Conservation (phyloP, 495 filamentous ascomycete species). For the Hypoxylon cercidicola region DNA sequence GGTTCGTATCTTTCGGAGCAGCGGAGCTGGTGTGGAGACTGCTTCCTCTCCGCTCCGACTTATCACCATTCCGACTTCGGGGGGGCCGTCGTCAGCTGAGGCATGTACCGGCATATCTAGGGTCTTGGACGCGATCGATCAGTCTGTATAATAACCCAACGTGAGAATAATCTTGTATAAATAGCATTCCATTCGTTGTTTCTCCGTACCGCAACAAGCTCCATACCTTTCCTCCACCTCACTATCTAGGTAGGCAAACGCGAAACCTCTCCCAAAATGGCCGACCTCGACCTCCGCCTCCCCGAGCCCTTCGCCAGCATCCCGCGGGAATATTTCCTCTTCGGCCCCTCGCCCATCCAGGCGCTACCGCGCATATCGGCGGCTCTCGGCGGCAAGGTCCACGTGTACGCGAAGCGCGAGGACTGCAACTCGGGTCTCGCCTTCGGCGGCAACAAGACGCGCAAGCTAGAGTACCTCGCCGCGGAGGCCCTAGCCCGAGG, state of each 20-base stretch:
- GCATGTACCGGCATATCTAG: no score
- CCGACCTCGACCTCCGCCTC: conserved; percentile 49
- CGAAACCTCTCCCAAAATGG: conserved; percentile 39
- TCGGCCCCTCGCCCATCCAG: conserved; percentile 70
- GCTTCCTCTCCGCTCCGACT: no score
- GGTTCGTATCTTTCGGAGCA: no score
- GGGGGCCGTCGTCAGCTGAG: no score
- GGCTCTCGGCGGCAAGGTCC: conserved; percentile 63
- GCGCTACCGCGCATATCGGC: conserved; percentile 66
- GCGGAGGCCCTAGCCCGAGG: conserved; percentile 65
- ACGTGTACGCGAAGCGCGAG: conserved; percentile 71
- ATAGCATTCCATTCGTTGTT: no score
- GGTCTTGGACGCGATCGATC: no score
- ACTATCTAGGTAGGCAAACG: no score
- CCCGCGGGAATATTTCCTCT: conserved; percentile 63
- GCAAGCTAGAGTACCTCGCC: conserved; percentile 72
- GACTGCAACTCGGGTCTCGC: conserved; percentile 71
- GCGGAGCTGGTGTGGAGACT: no score
- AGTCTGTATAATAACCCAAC: no score
- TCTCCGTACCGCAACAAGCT: no score
- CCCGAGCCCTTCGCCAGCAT: conserved; percentile 69
- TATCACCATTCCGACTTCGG: no score
- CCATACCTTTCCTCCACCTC: not conserved
- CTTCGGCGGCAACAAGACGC: conserved; percentile 73
- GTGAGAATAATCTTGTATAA: no score